A percentile compares a stretch with the other conserved stretches of the same genome.
Conservation (phyloP, 108 stramenopile genomes). For the Nitzschia sp. region DNA sequence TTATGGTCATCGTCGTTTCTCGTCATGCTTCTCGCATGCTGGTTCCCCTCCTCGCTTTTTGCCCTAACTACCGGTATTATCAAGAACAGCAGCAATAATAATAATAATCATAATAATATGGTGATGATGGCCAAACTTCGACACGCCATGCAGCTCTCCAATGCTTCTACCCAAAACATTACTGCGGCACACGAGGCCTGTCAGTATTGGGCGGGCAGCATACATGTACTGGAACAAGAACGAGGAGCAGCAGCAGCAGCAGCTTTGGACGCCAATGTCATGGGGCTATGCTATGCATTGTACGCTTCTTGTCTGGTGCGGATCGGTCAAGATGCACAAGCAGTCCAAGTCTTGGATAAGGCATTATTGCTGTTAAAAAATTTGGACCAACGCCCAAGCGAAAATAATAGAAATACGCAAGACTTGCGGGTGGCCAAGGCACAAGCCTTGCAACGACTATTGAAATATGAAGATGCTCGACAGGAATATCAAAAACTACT, state of each 20-base stretch:
- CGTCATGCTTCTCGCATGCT: too few relatives aligned
- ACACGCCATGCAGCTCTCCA: conserved; percentile 31
- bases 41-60: too few relatives aligned
- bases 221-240: neutral
- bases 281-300: conserved; percentile 34
- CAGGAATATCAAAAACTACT: conserved; percentile 29
- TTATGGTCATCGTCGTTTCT: too few relatives aligned
- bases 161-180: conserved; percentile 23
- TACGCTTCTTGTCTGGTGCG: conserved; percentile 62
- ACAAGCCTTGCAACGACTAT: conserved; percentile 51
- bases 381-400: too few relatives aligned
- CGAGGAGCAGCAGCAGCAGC: neutral
- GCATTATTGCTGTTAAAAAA: neutral
- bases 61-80: too few relatives aligned
- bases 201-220: conserved; percentile 28
- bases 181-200: conserved; percentile 43
- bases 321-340: conserved; percentile 57
- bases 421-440: conserved; percentile 42
- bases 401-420: neutral
- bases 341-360: conserved; percentile 38
- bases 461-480: conserved; percentile 43
- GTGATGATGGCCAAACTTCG: too few relatives aligned
- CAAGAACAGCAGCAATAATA: too few relatives aligned
- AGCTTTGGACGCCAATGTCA: neutral
- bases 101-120: too few relatives aligned